These are phyloP conservation scores for Evernia prunastri DNA, from an alignment of 495 filamentous ascomycete species.

Conservation along the genomic window DNA sequence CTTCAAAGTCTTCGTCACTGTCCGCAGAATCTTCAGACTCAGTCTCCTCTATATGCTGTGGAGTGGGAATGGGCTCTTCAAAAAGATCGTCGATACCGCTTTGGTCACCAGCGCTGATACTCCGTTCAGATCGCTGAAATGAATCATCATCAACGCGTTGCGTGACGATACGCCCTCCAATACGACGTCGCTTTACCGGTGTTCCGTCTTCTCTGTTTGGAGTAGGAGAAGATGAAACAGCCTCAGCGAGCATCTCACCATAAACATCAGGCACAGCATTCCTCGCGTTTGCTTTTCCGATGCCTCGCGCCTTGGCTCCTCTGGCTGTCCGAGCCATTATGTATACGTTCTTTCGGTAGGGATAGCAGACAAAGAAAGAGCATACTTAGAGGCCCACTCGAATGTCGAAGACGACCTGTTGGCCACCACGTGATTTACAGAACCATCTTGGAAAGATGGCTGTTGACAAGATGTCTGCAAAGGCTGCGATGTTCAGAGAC, in stretches of 20 bases:
- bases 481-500: too few relatives aligned
- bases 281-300: neutral
- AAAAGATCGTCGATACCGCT: constrained; percentile 23
- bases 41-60: constrained; percentile 38
- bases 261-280: constrained; percentile 51
- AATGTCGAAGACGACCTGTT: too few relatives aligned
- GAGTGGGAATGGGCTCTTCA: constrained; percentile 4
- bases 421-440: neutral
- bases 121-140: constrained; percentile 4
- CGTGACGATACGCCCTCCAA: constrained; percentile 29
- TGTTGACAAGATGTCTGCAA: neutral
- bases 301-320: neutral
- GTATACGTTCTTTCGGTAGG: neutral
- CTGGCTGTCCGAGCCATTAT: constrained; percentile 6
- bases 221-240: constrained; percentile 39
- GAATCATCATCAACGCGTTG: constrained; percentile 16
- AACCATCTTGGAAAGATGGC: neutral
- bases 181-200: constrained; percentile 42
- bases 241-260: constrained; percentile 61
- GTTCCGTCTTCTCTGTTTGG: constrained; percentile 32
- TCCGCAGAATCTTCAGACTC: constrained; percentile 43
- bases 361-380: neutral
- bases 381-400: neutral
- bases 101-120: constrained; percentile 24
- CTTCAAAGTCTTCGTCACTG: constrained; percentile 67